Conservation (phyloP, 805 yeast genomes). For the Ogataea degrootiae region DNA sequence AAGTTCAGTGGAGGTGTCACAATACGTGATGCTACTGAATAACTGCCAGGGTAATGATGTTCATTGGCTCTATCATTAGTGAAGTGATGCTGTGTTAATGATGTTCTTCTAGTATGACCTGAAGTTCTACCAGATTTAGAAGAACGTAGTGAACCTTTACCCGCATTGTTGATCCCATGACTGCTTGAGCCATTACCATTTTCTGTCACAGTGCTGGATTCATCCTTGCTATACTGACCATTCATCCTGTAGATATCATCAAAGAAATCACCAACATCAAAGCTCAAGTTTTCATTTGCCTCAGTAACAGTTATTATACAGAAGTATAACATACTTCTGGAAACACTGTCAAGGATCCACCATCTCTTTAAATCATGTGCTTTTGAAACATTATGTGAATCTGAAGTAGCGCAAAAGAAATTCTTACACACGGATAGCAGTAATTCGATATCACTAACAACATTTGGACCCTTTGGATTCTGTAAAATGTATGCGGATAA, state of each 20-base stretch:
- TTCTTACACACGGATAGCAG: constrained; percentile 15
- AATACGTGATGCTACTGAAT: constrained; percentile 10
- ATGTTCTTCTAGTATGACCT: too few species aligned
- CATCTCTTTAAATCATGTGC: constrained; percentile 6
- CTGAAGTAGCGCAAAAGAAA: constrained; percentile 12
- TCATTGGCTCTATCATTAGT: neutral
- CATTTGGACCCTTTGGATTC: constrained; percentile 9
- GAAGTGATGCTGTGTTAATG: too few species aligned
- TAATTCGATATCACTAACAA: constrained; percentile 21
- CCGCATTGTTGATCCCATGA: too few species aligned
- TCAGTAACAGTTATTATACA: constrained; percentile 16
- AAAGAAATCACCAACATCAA: constrained; percentile 19
- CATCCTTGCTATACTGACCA: too few species aligned
- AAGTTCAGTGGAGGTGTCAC: constrained; percentile 9
- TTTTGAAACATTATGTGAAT: neutral
- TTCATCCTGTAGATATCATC: constrained; percentile 7
- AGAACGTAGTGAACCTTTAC: too few species aligned
- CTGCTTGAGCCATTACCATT: too few species aligned
- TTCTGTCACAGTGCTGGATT: too few species aligned
- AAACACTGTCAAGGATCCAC: constrained; percentile 15
- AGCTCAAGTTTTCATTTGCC: constrained; percentile 6
- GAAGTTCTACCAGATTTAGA: too few species aligned
- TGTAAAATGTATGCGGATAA: constrained; percentile 25
- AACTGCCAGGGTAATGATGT: neutral
- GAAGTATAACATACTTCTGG: constrained; percentile 21